Evolutionary conservation across 2,329 filamentous ascomycete genomes (phyloP), one percentile per base, ranked within the genome.

Genomic region (Tolypocladium amazonense): DNA sequence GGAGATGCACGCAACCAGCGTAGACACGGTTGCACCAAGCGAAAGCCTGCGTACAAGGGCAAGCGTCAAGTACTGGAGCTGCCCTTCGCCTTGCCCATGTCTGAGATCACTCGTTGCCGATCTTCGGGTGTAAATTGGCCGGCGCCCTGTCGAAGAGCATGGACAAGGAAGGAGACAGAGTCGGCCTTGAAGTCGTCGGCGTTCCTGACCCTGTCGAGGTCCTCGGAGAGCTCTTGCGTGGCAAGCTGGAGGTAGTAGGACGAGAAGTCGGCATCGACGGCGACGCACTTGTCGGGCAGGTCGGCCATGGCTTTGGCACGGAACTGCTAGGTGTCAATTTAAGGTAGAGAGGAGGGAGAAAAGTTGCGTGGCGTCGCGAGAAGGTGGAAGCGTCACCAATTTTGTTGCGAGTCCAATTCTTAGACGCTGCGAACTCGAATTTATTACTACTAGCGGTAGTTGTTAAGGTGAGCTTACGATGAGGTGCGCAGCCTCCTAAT

Each of bases 101-200:
- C 47, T 9, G 58, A n/a, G 9, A 47, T 30, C 7, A 50, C 43
- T 23, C 71, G 66, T 47, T 66, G 65, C 68, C 76, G 72, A 50
- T 79, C 76, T 15, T 68, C 63, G 0, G 68, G 65, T 14, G 78
- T 77, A 69, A 89, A 90, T 62, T 87, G 80, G 7, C 74, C 75
- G 4, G 81, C 81, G 0, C 88, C 88, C 68, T 91, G 88, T 73
- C 84, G 82, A 64, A 92, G 71, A 4, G 88, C 87, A 66, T 82
- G 77, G 39, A 92, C 79, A 50, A 92, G 79, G 68, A 90, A 80
- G 6, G 80, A 77, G 37, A 90, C 79, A 4, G 82, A 82, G 57
- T 85, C 84, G 61, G 77, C 76, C 68, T 84, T 86, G 74, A 91
- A 92, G 72, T 92, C 89, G 65, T 85, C 82, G 12, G 88, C 86